Base-by-base conservation (phyloP, 2,329 filamentous ascomycete species). In the Scedosporium apiospermum region DNA sequence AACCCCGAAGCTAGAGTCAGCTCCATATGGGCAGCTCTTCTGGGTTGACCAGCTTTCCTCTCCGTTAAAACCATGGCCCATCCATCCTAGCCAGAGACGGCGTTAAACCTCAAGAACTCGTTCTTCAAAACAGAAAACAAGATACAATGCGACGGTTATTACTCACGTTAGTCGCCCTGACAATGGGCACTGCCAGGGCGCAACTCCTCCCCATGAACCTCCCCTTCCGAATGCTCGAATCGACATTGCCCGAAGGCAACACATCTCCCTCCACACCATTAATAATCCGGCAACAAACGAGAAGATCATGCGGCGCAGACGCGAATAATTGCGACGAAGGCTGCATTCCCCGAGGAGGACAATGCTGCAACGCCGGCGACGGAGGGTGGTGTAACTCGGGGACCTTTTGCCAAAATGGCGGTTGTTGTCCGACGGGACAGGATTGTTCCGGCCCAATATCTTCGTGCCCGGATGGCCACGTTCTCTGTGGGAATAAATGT, bases 241-340 rank as follows among this genome's bases (percentile, higher is more conserved):
- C 38, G 10, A 18, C 57, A 41, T 12, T 58, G 10, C 27, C 57
- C n/a, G 27, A 58, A 38, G 38, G 57, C 23, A 58, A 58, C 57
- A 58, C 27, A 18, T 58, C 27, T n/a, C 38, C 57, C 27, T 16
- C 57, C 26, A 23, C 57, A 18, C 14, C 14, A 12, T 18, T 58
- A 41, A 12, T 41, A 5, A 27, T 12, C n/a, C 30, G 30, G 57
- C 27, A 38, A 14, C 34, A 58, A 41, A n/a, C 30, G 14, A 38
- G 16, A 34, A 42, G 30, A 18, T 38, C 57, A 16, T 58, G 57
- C 38, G 57, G 57, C 14, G 30, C 57, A 4, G 27, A 38, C 3
- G 30, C 38, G 30, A 41, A 38, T n/a, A 58, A 42, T n/a, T 58
- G 57, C 57, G 57, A 58, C 38, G 57, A 38, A 58, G 38, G 57